Base-by-base conservation (phyloP, 139 green algal genomes). In the Closterium sp. region DNA sequence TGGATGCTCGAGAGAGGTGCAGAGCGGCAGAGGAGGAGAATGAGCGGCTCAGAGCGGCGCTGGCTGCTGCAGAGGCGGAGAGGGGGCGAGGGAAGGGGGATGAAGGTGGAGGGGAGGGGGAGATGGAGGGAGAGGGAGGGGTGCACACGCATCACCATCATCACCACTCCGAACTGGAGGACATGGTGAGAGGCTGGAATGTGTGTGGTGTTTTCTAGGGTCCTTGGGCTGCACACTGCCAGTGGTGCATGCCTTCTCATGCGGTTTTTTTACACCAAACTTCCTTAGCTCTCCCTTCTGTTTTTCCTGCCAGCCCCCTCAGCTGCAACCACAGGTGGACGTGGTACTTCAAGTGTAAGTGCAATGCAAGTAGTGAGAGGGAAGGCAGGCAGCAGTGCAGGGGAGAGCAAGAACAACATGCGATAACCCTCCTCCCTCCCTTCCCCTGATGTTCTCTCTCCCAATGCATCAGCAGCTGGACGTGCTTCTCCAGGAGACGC, bases 21-120 rank as follows among this genome's bases (percentile, higher is more conserved):
- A 33, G 33, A 33, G 33, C 30, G 85, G 30, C 55, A 31, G 33
- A 88, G 85, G 85, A 36, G 33, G 85, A 88, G 85, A 88, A 88
- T 36, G 32, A n/a, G 85, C 32, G 30, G 85, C 85, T 88, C 30
- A 36, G 85, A 30, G 85, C 28, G 33, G 30, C 23, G 33, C 33
- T 88, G 85, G 85, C 85, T 30, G 85, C 32, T 88, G 85, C 9
- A 33, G 33, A n/a, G 12, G 33, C 33, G 33, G 33, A 10, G 32
- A 33, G 10, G 33, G 85, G 0, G 28, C 12, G 30, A 38, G 33
- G 8, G 32, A 33, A 32, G 28, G 33, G 85, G 33, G 85, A 88
- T 25, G 85, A 23, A 10, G 19, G 32, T 31, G 33, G 31, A 36
- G 30, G 2, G 28, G 85, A 33, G 5, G 85, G 16, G 9, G 23